Evolutionary conservation across 2,329 filamentous ascomycete genomes (phyloP).

Genomic region (Curvularia sp.): DNA sequence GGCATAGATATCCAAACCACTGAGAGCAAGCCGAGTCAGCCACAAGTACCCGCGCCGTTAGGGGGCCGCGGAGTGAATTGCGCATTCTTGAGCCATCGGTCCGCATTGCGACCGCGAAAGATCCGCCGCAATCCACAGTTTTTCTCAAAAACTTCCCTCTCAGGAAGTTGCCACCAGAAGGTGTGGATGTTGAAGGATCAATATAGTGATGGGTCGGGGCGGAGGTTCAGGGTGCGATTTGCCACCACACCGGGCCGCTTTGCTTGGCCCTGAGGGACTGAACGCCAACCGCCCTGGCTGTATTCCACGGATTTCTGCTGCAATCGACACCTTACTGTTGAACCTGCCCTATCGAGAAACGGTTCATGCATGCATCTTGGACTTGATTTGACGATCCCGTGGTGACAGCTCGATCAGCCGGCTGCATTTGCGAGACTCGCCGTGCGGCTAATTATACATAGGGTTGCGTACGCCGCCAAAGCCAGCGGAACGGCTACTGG

Average conservation of each 20-base stretch:
- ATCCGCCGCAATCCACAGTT: conserved; percentile 20
- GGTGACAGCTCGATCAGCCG: conserved; percentile 3
- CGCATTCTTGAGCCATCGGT: conserved; percentile 13
- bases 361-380: not conserved
- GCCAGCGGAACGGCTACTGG: not conserved
- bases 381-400: not conserved
- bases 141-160: conserved; percentile 16
- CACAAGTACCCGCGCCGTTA: conserved; percentile 2
- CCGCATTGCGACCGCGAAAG: conserved; percentile 21
- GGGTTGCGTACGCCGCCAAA: not conserved
- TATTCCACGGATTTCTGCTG: conserved; percentile 17
- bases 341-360: conserved; percentile 17
- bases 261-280: conserved; percentile 14
- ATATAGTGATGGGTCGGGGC: conserved; percentile 6
- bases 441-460: not conserved
- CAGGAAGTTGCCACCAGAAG: conserved; percentile 17
- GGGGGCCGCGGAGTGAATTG: conserved; percentile 6
- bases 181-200: conserved; percentile 9
- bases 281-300: conserved; percentile 11
- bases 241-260: conserved; percentile 9
- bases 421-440: not conserved
- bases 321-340: conserved; percentile 14
- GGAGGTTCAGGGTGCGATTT: conserved; percentile 10
- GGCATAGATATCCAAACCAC: not conserved
- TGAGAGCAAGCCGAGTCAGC: conserved; percentile 13